Conservation (phyloP, 2,329 filamentous ascomycete genomes). For the Aspergillus sp. region DNA sequence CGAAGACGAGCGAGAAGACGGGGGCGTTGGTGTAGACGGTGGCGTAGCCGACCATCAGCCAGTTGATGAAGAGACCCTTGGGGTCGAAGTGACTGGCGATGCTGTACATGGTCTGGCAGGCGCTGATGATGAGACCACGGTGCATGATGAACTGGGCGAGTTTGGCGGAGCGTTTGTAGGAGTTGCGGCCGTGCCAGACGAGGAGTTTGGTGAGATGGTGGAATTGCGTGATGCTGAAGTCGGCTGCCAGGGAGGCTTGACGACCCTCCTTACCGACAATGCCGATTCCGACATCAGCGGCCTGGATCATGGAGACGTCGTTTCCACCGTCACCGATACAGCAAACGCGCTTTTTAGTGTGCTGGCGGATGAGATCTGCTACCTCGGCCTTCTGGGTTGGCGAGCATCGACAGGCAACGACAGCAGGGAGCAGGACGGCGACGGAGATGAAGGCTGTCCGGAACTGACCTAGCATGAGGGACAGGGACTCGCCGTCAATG, state of each 20-base stretch:
- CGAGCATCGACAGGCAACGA: constrained; percentile 94
- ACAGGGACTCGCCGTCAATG: constrained; percentile 90
- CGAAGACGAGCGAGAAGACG: constrained; percentile 89
- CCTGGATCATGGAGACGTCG: constrained; percentile 98
- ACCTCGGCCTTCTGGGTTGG: constrained; percentile 97
- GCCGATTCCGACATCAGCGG: constrained; percentile 94
- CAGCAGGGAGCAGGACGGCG: constrained; percentile 83
- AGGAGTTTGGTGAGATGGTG: constrained; percentile 91
- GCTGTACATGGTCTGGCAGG: constrained; percentile 97
- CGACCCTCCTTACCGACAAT: constrained; percentile 98
- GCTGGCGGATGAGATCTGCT: constrained; percentile 82
- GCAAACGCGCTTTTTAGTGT: constrained; percentile 92
- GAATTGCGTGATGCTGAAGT: constrained; percentile 96
- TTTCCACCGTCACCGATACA: constrained; percentile 98
- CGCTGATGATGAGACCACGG: constrained; percentile 88
- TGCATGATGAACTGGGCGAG: constrained; percentile 98
- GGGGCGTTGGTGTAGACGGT: constrained; percentile 94
- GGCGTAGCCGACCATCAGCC: constrained; percentile 94
- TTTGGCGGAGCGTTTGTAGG: constrained; percentile 94
- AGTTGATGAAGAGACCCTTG: constrained; percentile 92
- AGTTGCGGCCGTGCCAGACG: constrained; percentile 98
- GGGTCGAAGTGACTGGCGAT: constrained; percentile 92
- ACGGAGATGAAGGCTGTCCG: constrained; percentile 82
- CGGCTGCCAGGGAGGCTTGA: constrained; percentile 90
- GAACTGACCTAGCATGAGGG: constrained; percentile 80